Evolutionary conservation across 306 rosid genomes (phyloP), one percentile per base, ranked within the genome.

Genomic region (Calophaca sinica): DNA sequence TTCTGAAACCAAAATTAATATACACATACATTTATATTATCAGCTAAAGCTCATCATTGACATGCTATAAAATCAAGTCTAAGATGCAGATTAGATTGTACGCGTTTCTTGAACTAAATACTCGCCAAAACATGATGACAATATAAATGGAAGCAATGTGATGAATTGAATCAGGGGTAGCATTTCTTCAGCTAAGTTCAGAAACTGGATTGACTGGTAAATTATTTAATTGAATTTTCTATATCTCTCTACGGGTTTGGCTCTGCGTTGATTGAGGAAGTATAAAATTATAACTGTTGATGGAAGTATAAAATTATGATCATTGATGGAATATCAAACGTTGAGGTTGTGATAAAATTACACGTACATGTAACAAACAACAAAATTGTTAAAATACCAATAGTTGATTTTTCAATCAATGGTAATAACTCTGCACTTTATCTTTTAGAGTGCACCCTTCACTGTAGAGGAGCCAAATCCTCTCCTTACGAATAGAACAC

Each of bases 1-100:
- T 85, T 94, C 99, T 94, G 97, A 74, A 91, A 83, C 51, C 72
- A 79, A 73, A 75, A 76, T 35, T 7, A 74, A 66, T 67, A 62
- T 58, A 73, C 69, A n/a, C 65, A 73, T 7, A 80, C 38, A 45
- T 81, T 48, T 80, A 80, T 57, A 63, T n/a, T 49, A 58, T 62
- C 44, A 59, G 45, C 61, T 9, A 36, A 79, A 60, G 8, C 12
- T 58, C 61, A 62, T 49, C 33, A 62, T 63, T 63, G 36, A 64
- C 62, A 42, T 26, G 50, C 41, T 62, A 59, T 62, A 68, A 52
- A 41, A 54, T 55, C 44, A 62, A 50, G 60, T 70, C 15, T 28
- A 61, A 75, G 75, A 53, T 64, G 70, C 46, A 11, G 28, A 44
- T 36, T 64, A 5, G 9, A 20, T 15, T 14, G 5, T 33, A 62